Conservation (phyloP, 441 rosid genomes). For the Jatropha multifida region DNA sequence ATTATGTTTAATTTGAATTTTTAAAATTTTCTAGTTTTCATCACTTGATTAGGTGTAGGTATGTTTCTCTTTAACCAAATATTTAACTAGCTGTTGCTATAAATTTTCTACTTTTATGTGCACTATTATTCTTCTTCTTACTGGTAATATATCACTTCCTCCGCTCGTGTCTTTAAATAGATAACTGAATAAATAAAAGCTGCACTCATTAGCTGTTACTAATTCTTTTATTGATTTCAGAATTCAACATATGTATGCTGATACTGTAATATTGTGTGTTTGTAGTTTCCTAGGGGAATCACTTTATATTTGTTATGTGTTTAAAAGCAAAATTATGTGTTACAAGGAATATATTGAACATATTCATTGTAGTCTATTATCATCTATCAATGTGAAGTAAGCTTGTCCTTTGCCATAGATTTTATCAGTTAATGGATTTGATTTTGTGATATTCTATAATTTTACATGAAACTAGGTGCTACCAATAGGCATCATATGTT, state of each 20-base stretch:
- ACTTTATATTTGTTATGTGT: not conserved
- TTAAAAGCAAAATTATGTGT: not conserved
- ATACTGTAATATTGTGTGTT: not conserved
- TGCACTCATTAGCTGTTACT: not conserved
- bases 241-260: not conserved
- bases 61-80: not conserved
- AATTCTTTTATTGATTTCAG: not conserved
- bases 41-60: not conserved
- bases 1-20: not conserved
- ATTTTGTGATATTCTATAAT: not conserved
- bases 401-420: not conserved
- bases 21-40: not conserved
- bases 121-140: not conserved
- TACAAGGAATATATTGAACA: not conserved
- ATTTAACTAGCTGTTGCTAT: not conserved
- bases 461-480: not conserved
- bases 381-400: not conserved
- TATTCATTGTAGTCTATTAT: not conserved
- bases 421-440: not conserved
- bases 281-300: not conserved
- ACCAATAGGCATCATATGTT: not conserved
- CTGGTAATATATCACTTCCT: not conserved
- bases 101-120: not conserved
- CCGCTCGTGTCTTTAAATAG: not conserved
- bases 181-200: not conserved